Evolutionary conservation across 345 rosid species (phyloP), one percentile per base, ranked within the genome.

Genomic region (Salix purpurea): DNA sequence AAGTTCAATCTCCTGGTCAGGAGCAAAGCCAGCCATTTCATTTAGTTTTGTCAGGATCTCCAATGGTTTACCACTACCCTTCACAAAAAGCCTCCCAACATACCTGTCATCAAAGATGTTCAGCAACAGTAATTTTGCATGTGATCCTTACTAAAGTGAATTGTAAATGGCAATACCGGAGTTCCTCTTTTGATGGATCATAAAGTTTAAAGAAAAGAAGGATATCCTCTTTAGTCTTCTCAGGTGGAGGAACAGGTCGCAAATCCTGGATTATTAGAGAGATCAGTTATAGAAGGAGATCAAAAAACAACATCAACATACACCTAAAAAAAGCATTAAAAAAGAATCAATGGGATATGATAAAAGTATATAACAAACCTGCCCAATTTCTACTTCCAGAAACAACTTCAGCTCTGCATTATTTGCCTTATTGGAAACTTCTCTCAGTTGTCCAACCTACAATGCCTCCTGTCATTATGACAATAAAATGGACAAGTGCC

Each of bases 371-470:
- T 58, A 23, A 58, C 64, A n/a, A 87, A 96, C 99, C 88, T 42
- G 89, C 62, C 96, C 99, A 74, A 79, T 54, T 79, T 93, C 97
- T 61, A 89, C 89, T 88, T 96, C 98, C 91, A 96, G 76, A 83
- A 92, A 94, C 80, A 96, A 75, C 85, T 92, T 96, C 50, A 96
- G 77, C 79, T 96, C 99, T 4, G 97, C 95, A 83, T 87, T 92
- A 83, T 82, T 82, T 34, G 89, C 83, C 88, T 94, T 94, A 82
- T 91, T 93, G 16, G 91, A 89, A 44, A 89, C 90, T 77, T 96
- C 99, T 80, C 90, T 91, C 81, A 96, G 77, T 75, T 90, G 97
- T 70, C 97, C 99, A 77, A 94, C 99, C 99, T 96, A 82, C 82
- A 85, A 74, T 69, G 54, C 37, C 67, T 56, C 50, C 21, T 21